Conservation (phyloP, 306 rosid genomes). For the Quercus bicolor region DNA sequence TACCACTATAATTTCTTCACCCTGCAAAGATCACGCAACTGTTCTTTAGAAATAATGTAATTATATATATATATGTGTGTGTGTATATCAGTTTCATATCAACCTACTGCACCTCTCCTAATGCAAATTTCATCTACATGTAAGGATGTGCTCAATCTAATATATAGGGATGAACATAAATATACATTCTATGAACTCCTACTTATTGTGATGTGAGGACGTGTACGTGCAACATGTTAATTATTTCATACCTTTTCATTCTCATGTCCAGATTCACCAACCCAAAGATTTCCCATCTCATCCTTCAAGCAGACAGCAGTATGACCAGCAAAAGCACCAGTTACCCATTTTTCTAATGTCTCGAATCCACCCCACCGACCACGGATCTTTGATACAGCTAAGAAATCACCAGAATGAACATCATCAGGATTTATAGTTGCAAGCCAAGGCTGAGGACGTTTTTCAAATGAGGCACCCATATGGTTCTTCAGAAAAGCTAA, state of each 20-base stretch:
- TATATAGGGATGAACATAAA: not conserved
- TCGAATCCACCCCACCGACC: slow-evolving; percentile 99
- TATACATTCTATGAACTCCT: too few species aligned
- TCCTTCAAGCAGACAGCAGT: slow-evolving; percentile 98
- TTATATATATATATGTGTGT: too few species aligned
- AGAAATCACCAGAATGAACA: slow-evolving; percentile 93
- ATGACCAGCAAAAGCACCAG: slow-evolving; percentile 99
- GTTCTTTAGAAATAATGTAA: not conserved
- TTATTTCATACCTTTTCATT: slow-evolving; percentile 72
- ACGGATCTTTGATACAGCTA: slow-evolving; percentile 92
- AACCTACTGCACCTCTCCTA: not conserved
- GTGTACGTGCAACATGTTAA: slow-evolving; percentile 5
- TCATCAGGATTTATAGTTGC: slow-evolving; percentile 71
- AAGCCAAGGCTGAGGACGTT: slow-evolving; percentile 70
- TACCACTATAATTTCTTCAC: slow-evolving; percentile 89
- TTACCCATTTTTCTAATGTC: slow-evolving; percentile 96
- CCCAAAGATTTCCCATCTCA: slow-evolving; percentile 89
- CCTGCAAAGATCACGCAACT: slow-evolving; percentile 43
- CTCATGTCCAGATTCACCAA: slow-evolving; percentile 98
- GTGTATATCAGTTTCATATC: not conserved
- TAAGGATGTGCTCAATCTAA: not conserved
- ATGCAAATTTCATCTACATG: not conserved
- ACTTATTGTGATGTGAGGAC: not conserved
- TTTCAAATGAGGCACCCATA: slow-evolving; percentile 90
- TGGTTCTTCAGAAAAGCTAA: slow-evolving; percentile 73